Conservation (phyloP, 2,329 filamentous ascomycete species). For the Calcarisporium arbuscula region DNA sequence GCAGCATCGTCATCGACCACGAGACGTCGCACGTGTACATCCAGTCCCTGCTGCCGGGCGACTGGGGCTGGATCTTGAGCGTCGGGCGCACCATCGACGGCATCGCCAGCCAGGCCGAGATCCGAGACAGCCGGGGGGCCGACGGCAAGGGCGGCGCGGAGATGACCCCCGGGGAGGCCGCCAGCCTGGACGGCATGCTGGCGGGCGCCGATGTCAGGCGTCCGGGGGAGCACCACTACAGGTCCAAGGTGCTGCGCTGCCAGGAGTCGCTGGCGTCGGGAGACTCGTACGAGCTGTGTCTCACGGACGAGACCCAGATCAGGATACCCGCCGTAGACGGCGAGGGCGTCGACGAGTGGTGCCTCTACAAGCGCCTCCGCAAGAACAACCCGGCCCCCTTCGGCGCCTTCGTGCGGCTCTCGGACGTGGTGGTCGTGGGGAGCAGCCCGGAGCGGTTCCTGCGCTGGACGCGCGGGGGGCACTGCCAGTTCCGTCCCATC, state of each 20-base stretch:
- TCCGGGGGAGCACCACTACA: conserved; percentile 2
- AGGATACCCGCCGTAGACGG: background rate
- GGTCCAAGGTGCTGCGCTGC: conserved; percentile 10
- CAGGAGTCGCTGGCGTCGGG: conserved; percentile 8
- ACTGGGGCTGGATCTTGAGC: conserved; percentile 4
- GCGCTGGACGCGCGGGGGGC: conserved; percentile 33
- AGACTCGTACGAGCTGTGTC: conserved; percentile 13
- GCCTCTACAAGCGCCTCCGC: conserved; percentile 11
- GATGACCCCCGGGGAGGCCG: background rate
- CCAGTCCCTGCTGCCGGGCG: conserved; percentile 8
- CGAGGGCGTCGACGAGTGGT: conserved; percentile 4
- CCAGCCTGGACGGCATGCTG: background rate
- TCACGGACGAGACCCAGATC: conserved; percentile 9
- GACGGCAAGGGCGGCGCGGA: background rate
- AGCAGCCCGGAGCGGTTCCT: conserved; percentile 59
- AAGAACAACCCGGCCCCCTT: conserved; percentile 27
- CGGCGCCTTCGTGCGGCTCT: conserved; percentile 55
- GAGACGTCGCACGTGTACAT: conserved; percentile 1
- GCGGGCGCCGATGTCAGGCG: background rate
- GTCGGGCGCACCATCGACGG: background rate
- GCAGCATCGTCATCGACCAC: conserved; percentile 12
- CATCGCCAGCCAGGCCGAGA: conserved; percentile 1
- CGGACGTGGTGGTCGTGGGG: conserved; percentile 46
- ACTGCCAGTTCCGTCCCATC: conserved; percentile 61
- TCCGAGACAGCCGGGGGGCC: too few species aligned